Evolutionary conservation across 371 early-diverging fungal genomes (phyloP), one percentile per base, ranked within the genome.

Genomic region (Mortierella sp.): DNA sequence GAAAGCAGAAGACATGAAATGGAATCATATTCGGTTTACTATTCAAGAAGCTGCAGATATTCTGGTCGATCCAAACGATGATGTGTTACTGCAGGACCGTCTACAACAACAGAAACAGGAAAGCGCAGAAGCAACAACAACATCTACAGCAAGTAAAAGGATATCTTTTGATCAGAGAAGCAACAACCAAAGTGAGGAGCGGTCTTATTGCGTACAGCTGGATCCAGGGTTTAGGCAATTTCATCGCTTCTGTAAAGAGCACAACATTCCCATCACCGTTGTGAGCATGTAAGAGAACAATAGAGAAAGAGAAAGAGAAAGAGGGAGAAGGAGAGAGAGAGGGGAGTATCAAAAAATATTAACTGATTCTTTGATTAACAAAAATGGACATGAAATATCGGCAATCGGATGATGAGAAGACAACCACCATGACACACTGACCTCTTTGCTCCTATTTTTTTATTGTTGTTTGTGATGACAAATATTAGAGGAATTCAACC

Each of bases 1-100:
- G 39, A 72, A 61, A 54, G 77, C 77, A 45, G 77, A 77, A 68
- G 77, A 77, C 24, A 71, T 77, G 72, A 77, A 77, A 47, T 77
- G 77, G 77, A 64, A 51, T 1, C 54, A 32, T 9, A 24, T 77
- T 55, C 51, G 40, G 18, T 12, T 77, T 30, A 64, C 61, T 8
- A 16, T 68, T 51, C 20, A 64, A 20, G 68, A 77, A 18, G 77
- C 77, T 28, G 77, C 67, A 16, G 77, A 77, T 32, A 72, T 77
- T 37, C 45, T 77, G 47, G 49, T 72, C 20, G 68, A 70, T 12
- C 66, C 71, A 10, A 45, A 26, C 1, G 55, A 52, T 6, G 18
- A 62, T 55, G 37, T 61, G 35, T 39, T 26, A 26, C 22, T 11
- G 9, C 22, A 49, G 49, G 12, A 8, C 2, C 43, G 20, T 49